Evolutionary conservation across 768 basidiomycete genomes (phyloP).

Genomic region (Trametes sanguinea): DNA sequence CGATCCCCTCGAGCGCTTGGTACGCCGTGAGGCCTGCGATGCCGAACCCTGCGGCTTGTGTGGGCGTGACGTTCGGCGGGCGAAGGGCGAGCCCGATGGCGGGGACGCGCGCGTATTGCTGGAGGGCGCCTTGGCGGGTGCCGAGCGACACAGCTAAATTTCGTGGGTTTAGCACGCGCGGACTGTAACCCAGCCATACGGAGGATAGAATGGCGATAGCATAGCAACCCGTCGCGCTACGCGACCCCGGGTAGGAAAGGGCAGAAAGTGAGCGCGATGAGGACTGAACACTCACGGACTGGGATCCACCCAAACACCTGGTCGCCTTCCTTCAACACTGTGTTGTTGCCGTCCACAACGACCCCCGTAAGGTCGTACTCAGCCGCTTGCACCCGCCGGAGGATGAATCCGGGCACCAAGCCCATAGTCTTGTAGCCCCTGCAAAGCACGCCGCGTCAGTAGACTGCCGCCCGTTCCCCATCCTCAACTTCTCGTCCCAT

Average conservation of each 20-base stretch:
- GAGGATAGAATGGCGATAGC: not conserved
- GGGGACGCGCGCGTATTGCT: conserved; percentile 56
- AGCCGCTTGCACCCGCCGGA: conserved; percentile 50
- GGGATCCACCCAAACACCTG: conserved; percentile 61
- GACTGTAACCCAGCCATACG: not conserved
- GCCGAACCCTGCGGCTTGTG: conserved; percentile 62
- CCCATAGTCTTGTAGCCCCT: conserved; percentile 65
- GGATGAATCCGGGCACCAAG: conserved; percentile 47
- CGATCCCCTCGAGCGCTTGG: conserved; percentile 50
- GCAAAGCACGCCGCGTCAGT: not conserved
- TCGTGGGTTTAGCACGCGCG: conserved; percentile 21
- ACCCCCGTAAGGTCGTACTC: conserved; percentile 68
- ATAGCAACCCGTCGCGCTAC: no score
- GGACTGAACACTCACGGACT: conserved; percentile 30
- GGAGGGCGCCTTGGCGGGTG: conserved; percentile 55
- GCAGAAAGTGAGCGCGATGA: conserved; percentile 17
- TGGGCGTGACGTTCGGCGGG: conserved; percentile 52
- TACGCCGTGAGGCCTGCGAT: conserved; percentile 63
- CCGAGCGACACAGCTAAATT: conserved; percentile 26
- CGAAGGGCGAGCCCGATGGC: conserved; percentile 42
- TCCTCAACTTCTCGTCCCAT: no score
- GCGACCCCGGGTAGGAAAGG: not conserved
- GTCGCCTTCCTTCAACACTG: conserved; percentile 58
- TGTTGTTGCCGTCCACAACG: conserved; percentile 55
- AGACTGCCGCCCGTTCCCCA: no score